These are phyloP conservation scores for Apophysomyces sp. DNA, from an alignment of 371 early-diverging fungal species.

Conservation along the genomic window DNA sequence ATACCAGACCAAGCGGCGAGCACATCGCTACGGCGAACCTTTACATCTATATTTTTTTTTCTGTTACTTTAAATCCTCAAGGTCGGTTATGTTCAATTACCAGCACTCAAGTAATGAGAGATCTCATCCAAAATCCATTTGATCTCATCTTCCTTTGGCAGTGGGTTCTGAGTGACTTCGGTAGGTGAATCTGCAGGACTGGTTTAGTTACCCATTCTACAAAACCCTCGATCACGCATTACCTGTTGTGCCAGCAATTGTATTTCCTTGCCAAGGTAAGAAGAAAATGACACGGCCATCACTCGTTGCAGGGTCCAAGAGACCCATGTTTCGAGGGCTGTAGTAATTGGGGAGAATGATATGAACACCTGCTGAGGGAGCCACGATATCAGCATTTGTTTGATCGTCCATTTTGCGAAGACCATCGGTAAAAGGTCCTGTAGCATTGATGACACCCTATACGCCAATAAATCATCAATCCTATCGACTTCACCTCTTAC, in stretches of 20 bases:
- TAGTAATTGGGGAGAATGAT: constrained; percentile 95
- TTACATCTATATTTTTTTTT: constrained; percentile 76
- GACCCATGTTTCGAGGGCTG: constrained; percentile 94
- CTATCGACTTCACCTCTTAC: constrained; percentile 21
- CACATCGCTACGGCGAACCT: constrained; percentile 95
- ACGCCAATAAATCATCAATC: background rate
- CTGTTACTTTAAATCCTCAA: too few species aligned
- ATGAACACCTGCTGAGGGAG: constrained; percentile 97
- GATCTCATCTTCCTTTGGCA: constrained; percentile 94
- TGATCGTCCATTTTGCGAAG: constrained; percentile 89
- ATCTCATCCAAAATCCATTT: constrained; percentile 96
- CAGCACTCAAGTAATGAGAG: constrained; percentile 81
- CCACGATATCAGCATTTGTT: constrained; percentile 79
- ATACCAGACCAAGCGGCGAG: constrained; percentile 99
- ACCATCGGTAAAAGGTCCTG: constrained; percentile 77
- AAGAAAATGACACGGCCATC: constrained; percentile 99
- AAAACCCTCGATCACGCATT: constrained; percentile 6
- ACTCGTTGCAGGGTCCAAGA: constrained; percentile 96
- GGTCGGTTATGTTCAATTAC: constrained; percentile 31
- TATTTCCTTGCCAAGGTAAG: constrained; percentile 97
- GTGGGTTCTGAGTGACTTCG: constrained; percentile 75
- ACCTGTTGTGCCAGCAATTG: constrained; percentile 97
- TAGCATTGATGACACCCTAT: constrained; percentile 85
- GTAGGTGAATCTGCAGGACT: constrained; percentile 77
- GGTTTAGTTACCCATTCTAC: background rate